Evolutionary conservation across 2,329 filamentous ascomycete genomes (phyloP), one percentile per base, ranked within the genome.

Genomic region (Curvularia eragrostidis): DNA sequence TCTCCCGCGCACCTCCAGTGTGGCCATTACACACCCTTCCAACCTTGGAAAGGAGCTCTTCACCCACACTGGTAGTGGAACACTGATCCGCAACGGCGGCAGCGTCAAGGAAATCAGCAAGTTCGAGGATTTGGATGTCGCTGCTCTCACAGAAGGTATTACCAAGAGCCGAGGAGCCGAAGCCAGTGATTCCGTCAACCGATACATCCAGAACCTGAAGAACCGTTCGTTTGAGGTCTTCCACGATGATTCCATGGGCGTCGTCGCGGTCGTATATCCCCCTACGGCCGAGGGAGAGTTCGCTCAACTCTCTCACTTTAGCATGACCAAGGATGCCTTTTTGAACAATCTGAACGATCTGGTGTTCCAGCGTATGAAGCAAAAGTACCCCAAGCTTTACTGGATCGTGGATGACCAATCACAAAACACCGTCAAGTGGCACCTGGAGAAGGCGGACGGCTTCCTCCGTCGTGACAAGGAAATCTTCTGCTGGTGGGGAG

Each of bases 391-490:
- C 54, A 92, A 90, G 80, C 84, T 98, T 64, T 90, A 92, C 63
- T 99, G 93, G 94, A 96, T 93, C n/a, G 94, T 97, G 59, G 94
- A 91, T 81, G 90, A 93, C 72, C 90, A 96, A 67, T 93, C 98
- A 70, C 94, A 98, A 84, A 97, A 98, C 77, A 83, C 98, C 69
- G 93, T 92, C 10, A 70, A 71, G 46, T 98, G 94, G 95, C 97
- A 98, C 83, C 96, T 96, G 67, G 93, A 97, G 79, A 97, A 97
- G 84, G 90, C 94, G 9, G 93, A 97, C 68, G 94, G 95, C 55
- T 97, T 91, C 78, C 85, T 97, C 69, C 91, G 90, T 62, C 87
- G 89, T 54, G 88, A 91, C 66, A 92, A 92, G 57, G 91, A 93
- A 72, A 91, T 97, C 38, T 88, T 98, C 72, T 98, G 98, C 83